These are phyloP conservation scores for Amaranthus palmeri DNA, from an alignment of 148 eudicot species.

Conservation along the genomic window DNA sequence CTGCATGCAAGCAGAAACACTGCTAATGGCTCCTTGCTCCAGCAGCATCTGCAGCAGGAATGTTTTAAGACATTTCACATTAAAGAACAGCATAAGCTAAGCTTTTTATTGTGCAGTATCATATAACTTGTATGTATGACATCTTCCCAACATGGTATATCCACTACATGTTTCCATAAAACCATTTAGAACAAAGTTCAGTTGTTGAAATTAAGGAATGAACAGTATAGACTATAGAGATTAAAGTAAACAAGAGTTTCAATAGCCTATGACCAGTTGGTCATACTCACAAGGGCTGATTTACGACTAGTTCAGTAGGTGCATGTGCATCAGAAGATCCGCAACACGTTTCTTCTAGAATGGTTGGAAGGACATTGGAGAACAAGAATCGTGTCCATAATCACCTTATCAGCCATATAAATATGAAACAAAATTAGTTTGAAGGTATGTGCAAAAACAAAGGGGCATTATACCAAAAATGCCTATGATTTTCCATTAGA, in stretches of 20 bases:
- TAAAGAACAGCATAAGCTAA: not conserved
- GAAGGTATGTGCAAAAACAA: not conserved
- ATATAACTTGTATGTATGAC: not conserved
- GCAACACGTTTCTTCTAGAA: not conserved
- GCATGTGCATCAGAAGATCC: not conserved
- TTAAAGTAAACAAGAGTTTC: not conserved
- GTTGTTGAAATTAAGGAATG: not conserved
- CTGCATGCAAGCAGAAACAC: slow-evolving; percentile 68
- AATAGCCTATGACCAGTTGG: not conserved
- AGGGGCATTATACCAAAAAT: not conserved
- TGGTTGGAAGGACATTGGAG: not conserved
- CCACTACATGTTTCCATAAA: not conserved
- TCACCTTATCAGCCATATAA: not conserved
- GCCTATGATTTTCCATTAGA: not conserved
- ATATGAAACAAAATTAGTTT: not conserved
- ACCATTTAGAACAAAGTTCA: not conserved
- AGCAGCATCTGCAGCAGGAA: slow-evolving; percentile 51
- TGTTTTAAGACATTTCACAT: not conserved
- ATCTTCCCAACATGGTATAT: not conserved
- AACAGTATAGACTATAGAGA: not conserved
- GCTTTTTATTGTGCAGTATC: not conserved
- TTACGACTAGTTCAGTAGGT: not conserved
- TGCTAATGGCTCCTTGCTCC: slow-evolving; percentile 49
- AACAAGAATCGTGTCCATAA: not conserved
- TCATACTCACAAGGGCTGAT: not conserved